Conservation (phyloP, 2,329 filamentous ascomycete species). For the Fusarium paranaense region DNA sequence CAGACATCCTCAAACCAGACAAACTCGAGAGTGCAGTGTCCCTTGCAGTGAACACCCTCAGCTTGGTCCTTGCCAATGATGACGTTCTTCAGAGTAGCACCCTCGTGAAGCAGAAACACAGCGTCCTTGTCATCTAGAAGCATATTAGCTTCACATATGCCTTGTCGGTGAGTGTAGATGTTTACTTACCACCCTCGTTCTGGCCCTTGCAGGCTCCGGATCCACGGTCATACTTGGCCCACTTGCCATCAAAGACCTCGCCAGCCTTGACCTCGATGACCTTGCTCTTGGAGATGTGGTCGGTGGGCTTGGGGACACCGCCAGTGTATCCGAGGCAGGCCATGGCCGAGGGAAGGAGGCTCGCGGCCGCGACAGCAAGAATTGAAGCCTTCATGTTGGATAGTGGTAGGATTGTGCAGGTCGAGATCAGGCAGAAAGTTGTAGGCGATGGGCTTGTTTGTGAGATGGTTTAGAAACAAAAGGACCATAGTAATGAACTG, state of each 20-base stretch:
- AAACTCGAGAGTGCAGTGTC: constrained; percentile 53
- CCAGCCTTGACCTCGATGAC: constrained; percentile 49
- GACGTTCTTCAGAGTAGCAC: constrained; percentile 62
- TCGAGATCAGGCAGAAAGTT: neutral
- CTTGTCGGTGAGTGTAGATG: neutral
- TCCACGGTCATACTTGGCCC: constrained; percentile 53
- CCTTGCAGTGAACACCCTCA: constrained; percentile 63
- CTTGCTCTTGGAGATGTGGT: constrained; percentile 43
- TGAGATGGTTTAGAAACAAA: neutral
- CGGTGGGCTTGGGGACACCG: constrained; percentile 45
- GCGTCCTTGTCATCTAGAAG: constrained; percentile 49
- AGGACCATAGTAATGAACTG: neutral
- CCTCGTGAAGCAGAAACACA: constrained; percentile 63
- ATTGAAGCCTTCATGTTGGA: constrained; percentile 19
- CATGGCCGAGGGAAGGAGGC: constrained; percentile 32
- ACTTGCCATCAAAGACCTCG: constrained; percentile 47
- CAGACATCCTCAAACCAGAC: constrained; percentile 55
- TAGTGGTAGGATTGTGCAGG: neutral
- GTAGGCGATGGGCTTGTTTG: neutral
- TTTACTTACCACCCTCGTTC: constrained; percentile 40
- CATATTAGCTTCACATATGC: neutral
- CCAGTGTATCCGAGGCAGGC: constrained; percentile 45
- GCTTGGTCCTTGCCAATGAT: constrained; percentile 63
- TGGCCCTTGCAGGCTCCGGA: constrained; percentile 44
- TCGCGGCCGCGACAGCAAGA: neutral